Evolutionary conservation across 2,329 filamentous ascomycete species (phyloP).

Genomic region (Claviceps sp.): DNA sequence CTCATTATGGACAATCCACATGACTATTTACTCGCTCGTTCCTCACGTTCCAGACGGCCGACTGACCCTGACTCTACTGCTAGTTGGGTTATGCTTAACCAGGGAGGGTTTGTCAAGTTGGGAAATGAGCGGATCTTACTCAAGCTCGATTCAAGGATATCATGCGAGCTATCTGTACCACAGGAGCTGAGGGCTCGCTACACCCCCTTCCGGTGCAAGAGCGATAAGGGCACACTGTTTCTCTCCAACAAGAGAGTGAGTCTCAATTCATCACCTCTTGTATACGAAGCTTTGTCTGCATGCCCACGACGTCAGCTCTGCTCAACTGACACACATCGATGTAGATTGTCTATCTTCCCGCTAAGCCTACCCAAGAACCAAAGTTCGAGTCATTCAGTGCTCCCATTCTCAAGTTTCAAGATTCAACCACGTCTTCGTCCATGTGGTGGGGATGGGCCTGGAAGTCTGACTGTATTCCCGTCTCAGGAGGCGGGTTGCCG

Average conservation of each 20-base stretch:
- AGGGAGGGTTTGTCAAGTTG: slow-evolving; percentile 67
- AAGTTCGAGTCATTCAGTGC: slow-evolving; percentile 75
- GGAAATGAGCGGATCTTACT: slow-evolving; percentile 73
- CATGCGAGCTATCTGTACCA: slow-evolving; percentile 59
- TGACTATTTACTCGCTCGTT: slow-evolving; percentile 26
- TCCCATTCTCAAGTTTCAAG: slow-evolving; percentile 75
- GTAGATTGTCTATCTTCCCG: slow-evolving; percentile 82
- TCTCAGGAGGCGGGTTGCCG: slow-evolving; percentile 72
- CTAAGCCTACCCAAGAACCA: slow-evolving; percentile 45
- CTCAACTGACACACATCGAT: not conserved
- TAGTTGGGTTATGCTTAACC: slow-evolving; percentile 85
- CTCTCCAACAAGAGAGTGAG: slow-evolving; percentile 76
- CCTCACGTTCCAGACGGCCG: slow-evolving; percentile 19
- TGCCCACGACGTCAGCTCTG: not conserved
- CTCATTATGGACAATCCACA: slow-evolving; percentile 27
- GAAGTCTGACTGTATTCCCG: slow-evolving; percentile 67
- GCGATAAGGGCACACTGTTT: slow-evolving; percentile 61
- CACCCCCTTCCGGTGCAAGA: slow-evolving; percentile 54
- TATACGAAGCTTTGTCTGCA: not conserved
- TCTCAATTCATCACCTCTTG: not conserved
- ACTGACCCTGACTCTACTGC: slow-evolving; percentile 40
- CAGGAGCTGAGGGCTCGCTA: slow-evolving; percentile 47
- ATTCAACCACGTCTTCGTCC: slow-evolving; percentile 65
- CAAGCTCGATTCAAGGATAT: slow-evolving; percentile 67
- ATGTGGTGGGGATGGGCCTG: slow-evolving; percentile 93